Conservation (phyloP, 2,329 filamentous ascomycete genomes). For the Arachnomyces sp. region DNA sequence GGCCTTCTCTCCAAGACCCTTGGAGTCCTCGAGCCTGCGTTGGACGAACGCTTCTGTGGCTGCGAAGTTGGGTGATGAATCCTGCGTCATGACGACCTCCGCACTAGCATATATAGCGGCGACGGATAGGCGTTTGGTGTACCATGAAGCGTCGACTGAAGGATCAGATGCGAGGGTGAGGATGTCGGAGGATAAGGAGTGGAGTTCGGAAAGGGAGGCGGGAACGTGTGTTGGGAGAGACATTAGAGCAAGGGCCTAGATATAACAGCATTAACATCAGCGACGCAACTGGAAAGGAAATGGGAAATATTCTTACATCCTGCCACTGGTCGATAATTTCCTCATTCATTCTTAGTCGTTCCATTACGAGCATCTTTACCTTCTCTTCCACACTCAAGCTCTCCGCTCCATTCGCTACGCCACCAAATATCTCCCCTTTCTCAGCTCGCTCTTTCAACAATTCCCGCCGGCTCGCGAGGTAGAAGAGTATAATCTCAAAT, state of each 20-base stretch:
- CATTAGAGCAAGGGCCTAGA: slow-evolving; percentile 79
- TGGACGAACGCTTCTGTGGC: slow-evolving; percentile 77
- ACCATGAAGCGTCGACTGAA: slow-evolving; percentile 81
- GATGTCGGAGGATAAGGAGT: slow-evolving; percentile 81
- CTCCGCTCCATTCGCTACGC: slow-evolving; percentile 5
- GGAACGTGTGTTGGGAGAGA: slow-evolving; percentile 73
- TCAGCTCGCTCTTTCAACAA: slow-evolving; percentile 30
- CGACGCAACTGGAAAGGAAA: slow-evolving; percentile 1
- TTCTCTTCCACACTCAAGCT: slow-evolving; percentile 50
- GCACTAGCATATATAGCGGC: slow-evolving; percentile 65
- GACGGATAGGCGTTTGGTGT: slow-evolving; percentile 60
- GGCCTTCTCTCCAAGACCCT: slow-evolving; percentile 54
- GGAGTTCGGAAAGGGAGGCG: slow-evolving; percentile 68
- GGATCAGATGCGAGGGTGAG: slow-evolving; percentile 77
- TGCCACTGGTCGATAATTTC: slow-evolving; percentile 73
- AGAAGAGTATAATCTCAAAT: slow-evolving; percentile 64
- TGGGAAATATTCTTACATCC: slow-evolving; percentile 53
- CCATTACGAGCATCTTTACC: slow-evolving; percentile 66
- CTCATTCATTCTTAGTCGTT: slow-evolving; percentile 66
- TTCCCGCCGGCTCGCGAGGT: slow-evolving; percentile 34
- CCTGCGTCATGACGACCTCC: slow-evolving; percentile 92
- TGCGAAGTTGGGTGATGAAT: slow-evolving; percentile 61
- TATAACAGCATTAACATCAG: slow-evolving; percentile 7
- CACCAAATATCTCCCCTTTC: slow-evolving; percentile 11
- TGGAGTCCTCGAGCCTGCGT: slow-evolving; percentile 63